Base-by-base conservation (phyloP, 1,284 basidiomycete genomes). In the Leccinum colubrinum region DNA sequence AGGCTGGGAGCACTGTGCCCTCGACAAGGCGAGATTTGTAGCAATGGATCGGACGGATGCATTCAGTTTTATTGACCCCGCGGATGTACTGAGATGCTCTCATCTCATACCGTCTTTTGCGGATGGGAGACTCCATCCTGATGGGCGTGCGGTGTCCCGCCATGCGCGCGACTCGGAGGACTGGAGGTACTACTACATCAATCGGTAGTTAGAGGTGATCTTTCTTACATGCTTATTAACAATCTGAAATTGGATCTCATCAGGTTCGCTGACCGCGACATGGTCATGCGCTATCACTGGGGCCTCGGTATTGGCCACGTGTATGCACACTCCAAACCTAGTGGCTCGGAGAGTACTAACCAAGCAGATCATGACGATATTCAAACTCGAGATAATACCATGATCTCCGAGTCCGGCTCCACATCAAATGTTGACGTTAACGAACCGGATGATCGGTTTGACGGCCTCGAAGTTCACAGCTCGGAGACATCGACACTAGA, bases 231-330 rank as follows among this genome's bases (percentile, higher is more conserved):
- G 20, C 46, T 20, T 20, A 12, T 6, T 50, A 20, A 50, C 46
- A 22, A 50, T 14, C 46, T 50, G 46, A 50, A 50, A 14, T 50
- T 50, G 9, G 11, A 48, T 43, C 46, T 12, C 17, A 12, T 12
- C 39, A 65, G 64, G 1, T 65, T 65, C 41, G 48, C 53, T 12
- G 64, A 65, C 43, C 59, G 37, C 6, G 63, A 64, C 3, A 64
- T 64, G 62, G 15, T 61, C 12, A 59, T 65, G 56, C 22, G 52
- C 4, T 65, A 65, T 3, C 33, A 59, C 14, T 59, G 53, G 20
- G 59, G 59, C 7, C 33, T 56, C 11, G 46, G 46, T 50, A 20
- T 50, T 50, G 46, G 46, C 20, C 46, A 50, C 9, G 12, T 50
- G 46, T 50, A 50, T 17, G 46, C 46, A 48, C 17, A 48, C 46